Evolutionary conservation across 2,329 filamentous ascomycete species (phyloP), one percentile per base, ranked within the genome.

Genomic region (Fusarium equiseti): DNA sequence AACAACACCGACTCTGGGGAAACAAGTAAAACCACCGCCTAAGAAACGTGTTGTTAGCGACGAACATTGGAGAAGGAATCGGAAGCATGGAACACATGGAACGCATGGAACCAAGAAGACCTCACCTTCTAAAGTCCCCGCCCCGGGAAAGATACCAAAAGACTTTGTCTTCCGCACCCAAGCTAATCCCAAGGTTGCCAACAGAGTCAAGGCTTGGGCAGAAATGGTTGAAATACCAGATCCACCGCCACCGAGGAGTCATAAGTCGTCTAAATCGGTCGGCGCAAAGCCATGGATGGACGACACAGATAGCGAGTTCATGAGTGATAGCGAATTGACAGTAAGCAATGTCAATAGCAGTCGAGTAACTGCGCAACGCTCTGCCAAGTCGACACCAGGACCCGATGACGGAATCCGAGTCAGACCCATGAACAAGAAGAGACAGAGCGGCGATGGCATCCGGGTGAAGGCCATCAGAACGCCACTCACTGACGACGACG

Each of bases 1-100:
- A 20, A 56, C 31, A 26, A 38, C 54, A 11, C 56, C 73, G 20
- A 62, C 26, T 5, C 20, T 20, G 31, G 54, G 26, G 18, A 58
- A 56, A 12, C 70, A 57, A 59, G 61, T 73, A 81, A 77, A 89
- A 55, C 80, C 85, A 52, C 89, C 93, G 48, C 95, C 95, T 18
- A 94, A 93, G 82, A 98, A 97, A 85, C 89, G 95, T 69, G 93
- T 98, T 57, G 89, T 98, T 66, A 98, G 95, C 78, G 95, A 98
- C 81, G 92, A 92, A 58, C 93, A 97, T 81, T 98, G 95, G 92
- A 89, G 89, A 81, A 90, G 89, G 64, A 87, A 86, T 66, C 86
- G 84, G 63, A 86, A 85, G 65, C 85, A 79, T 60, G 80, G 85
- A 11, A 79, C 84, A 1, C 35, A 86, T 66, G 85, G 84, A 63